A percentile compares a stretch with the other conserved stretches of the same genome.
These are phyloP conservation scores for Symbiodinium natans DNA, from an alignment of 73 alveolate genomes.

Conservation along the genomic window DNA sequence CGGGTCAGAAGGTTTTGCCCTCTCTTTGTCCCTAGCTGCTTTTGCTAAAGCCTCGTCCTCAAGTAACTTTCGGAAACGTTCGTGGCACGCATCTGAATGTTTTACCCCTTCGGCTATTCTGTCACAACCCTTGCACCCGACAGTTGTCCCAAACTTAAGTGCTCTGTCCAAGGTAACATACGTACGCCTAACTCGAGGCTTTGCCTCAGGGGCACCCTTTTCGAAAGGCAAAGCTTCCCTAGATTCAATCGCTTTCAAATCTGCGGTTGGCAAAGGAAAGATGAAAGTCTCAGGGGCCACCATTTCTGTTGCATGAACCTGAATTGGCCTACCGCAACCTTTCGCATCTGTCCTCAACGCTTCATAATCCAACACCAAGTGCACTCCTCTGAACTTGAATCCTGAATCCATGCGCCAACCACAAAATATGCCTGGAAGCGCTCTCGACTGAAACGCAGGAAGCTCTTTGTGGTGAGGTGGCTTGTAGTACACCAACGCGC, in stretches of 20 bases:
- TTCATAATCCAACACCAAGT: constrained; percentile 10
- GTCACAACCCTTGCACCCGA: constrained; percentile 36
- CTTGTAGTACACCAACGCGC: constrained; percentile 25
- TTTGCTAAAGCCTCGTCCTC: background rate
- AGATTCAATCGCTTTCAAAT: background rate
- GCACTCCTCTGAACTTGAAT: background rate
- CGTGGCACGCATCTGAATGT: constrained; percentile 42
- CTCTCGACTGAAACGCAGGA: constrained; percentile 42
- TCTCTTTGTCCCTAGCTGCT: background rate
- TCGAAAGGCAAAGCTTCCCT: constrained; percentile 27
- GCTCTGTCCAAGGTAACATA: constrained; percentile 30
- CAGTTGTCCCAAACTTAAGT: constrained; percentile 13
- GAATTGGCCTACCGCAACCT: constrained; percentile 17
- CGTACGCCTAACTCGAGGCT: background rate
- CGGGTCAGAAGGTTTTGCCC: background rate
- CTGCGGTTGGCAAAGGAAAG: constrained; percentile 16
- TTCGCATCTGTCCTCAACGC: background rate
- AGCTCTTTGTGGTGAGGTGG: constrained; percentile 11
- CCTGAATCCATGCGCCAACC: constrained; percentile 50
- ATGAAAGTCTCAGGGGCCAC: constrained; percentile 16
- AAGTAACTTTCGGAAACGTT: background rate
- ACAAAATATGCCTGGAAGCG: constrained; percentile 4
- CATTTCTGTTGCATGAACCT: background rate
- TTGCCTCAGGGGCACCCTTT: background rate
- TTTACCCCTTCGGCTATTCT: constrained; percentile 40